Conservation (phyloP, 345 rosid genomes). For the Rhodomyrtus tomentosa region DNA sequence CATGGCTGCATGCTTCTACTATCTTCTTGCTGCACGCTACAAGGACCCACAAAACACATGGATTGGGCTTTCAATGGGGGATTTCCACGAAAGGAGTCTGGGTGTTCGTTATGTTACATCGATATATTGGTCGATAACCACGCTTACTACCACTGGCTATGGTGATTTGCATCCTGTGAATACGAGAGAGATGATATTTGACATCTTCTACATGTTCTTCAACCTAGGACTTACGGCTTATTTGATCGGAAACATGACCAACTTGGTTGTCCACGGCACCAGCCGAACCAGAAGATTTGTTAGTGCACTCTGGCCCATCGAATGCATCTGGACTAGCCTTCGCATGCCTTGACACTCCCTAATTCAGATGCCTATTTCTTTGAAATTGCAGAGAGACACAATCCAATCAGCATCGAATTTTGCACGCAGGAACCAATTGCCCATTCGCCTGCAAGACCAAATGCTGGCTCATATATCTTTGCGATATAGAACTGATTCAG, state of each 20-base stretch:
- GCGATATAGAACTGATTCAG: constrained; percentile 73
- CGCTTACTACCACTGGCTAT: constrained; percentile 73
- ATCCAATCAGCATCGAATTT: constrained; percentile 74
- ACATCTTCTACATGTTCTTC: constrained; percentile 52
- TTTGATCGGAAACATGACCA: constrained; percentile 86
- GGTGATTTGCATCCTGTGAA: constrained; percentile 82
- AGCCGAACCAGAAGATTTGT: constrained; percentile 74
- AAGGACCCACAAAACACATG: constrained; percentile 41
- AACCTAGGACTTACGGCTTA: constrained; percentile 64
- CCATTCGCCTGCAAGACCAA: constrained; percentile 73
- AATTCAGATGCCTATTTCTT: background rate
- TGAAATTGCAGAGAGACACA: constrained; percentile 59
- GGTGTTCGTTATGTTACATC: constrained; percentile 45
- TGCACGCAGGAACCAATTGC: constrained; percentile 66
- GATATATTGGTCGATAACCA: constrained; percentile 76
- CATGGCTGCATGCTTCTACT: constrained; percentile 63
- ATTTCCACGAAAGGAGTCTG: constrained; percentile 18
- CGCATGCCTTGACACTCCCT: background rate
- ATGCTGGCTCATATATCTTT: constrained; percentile 87
- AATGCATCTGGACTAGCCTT: background rate
- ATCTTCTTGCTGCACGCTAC: constrained; percentile 39
- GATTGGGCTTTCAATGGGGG: constrained; percentile 35
- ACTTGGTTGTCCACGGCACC: constrained; percentile 72
- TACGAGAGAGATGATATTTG: constrained; percentile 48
- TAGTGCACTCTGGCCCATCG: constrained; percentile 16